Evolutionary conservation across 345 rosid genomes (phyloP), one percentile per base, ranked within the genome.

Genomic region (Nasturtium officinale): DNA sequence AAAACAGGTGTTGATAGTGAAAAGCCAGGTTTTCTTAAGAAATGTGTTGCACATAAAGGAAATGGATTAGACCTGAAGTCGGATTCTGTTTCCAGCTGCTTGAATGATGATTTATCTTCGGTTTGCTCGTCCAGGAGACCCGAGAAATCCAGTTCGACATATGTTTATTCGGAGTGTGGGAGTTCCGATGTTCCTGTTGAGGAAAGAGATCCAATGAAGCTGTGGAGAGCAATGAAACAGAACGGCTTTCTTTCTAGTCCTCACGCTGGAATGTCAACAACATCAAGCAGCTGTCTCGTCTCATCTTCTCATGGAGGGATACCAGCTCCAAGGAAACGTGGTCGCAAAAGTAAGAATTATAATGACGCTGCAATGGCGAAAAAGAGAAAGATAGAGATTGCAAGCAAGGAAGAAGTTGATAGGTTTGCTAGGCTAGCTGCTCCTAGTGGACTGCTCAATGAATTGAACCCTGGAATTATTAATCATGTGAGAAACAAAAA

Each of bases 211-310:
- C 60, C 97, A 0, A 71, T 91, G 74, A 84, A 77, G 72, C 38
- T 85, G 37, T 92, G 98, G 99, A 83, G 83, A 77, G 91, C 83
- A 74, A 90, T 95, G 98, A 95, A 92, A 78, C 87, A 84, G 64
- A 95, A 89, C 13, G 98, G 98, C 20, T 95, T 87, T 73, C 83
- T 95, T 4, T 91, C 99, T 15, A 80, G 82, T 37, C 83, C 78
- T 6, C 51, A 71, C 17, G 35, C 58, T 23, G 77, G 67, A 32
- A 53, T 77, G 35, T 51, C 80, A 42, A 42, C 5, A 10, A 48
- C 68, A 9, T 52, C 80, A 23, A 65, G 62, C 23, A 77, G 68
- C 62, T 71, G 72, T 17, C 21, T 65, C 2, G 69, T 77, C 29
- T 71, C 80, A 11, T 77, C 91, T 74, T 77, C 89, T 77, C 88